A percentile compares a stretch with the other conserved stretches of the same genome.
These are phyloP conservation scores for Penicillium oxalicum DNA, from an alignment of 2,329 filamentous ascomycete genomes.

Conservation along the genomic window DNA sequence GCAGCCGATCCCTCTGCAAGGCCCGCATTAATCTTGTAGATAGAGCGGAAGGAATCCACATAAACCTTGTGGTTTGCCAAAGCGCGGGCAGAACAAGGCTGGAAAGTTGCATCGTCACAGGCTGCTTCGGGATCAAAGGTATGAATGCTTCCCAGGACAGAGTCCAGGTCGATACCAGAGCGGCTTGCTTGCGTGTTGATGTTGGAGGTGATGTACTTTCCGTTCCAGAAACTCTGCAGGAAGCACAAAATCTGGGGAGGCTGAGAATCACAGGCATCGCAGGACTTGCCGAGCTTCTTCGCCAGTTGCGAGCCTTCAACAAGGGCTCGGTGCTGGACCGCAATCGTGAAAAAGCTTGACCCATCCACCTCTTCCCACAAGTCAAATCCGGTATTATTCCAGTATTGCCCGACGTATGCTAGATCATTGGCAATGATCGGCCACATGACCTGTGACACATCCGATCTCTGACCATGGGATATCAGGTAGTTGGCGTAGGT, in stretches of 20 bases:
- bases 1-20: conserved; percentile 3
- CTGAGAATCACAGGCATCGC: conserved; percentile 51
- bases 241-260: conserved; percentile 67
- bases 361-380: conserved; percentile 76
- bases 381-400: conserved; percentile 56
- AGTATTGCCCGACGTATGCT: conserved; percentile 52
- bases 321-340: conserved; percentile 58
- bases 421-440: conserved; percentile 69
- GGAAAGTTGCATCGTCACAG: conserved; percentile 53
- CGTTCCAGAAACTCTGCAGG: conserved; percentile 67
- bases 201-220: conserved; percentile 59
- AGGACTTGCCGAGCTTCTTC: conserved; percentile 52
- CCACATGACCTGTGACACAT: conserved; percentile 55
- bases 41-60: conserved; percentile 64
- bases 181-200: conserved; percentile 50
- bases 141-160: conserved; percentile 47
- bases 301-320: conserved; percentile 59
- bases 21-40: conserved; percentile 52
- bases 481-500: conserved; percentile 69
- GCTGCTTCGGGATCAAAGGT: conserved; percentile 22
- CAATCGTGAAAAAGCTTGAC: conserved; percentile 70
- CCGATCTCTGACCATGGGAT: conserved; percentile 49
- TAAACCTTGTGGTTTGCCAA: conserved; percentile 69
- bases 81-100: conserved; percentile 62
- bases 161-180: conserved; percentile 64